Conservation (phyloP, 1,284 basidiomycete species). For the Ustilago xerochloae region DNA sequence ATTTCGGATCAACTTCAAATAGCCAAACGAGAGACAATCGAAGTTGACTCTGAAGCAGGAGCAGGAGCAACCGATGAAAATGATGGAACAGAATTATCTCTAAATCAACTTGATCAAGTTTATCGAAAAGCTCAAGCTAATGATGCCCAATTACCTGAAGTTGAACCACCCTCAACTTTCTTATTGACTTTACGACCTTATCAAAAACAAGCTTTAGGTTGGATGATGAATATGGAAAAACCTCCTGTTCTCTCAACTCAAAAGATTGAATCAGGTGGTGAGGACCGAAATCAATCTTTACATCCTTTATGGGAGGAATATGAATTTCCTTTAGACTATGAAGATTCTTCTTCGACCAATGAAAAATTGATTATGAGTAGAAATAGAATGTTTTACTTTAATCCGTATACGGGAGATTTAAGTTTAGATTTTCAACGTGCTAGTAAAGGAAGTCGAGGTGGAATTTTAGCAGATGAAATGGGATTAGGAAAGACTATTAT, state of each 20-base stretch:
- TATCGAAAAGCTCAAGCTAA: slow-evolving; percentile 77
- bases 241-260: slow-evolving; percentile 16
- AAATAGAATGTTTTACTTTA: slow-evolving; percentile 52
- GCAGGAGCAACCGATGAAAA: too few species aligned
- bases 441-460: slow-evolving; percentile 82
- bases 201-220: slow-evolving; percentile 94
- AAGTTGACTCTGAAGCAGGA: slow-evolving; percentile 27
- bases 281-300: slow-evolving; percentile 72
- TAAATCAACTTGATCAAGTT: slow-evolving; percentile 53
- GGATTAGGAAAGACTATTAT: slow-evolving; percentile 98
- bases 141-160: slow-evolving; percentile 80
- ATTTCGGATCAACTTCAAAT: slow-evolving; percentile 28
- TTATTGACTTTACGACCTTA: slow-evolving; percentile 81
- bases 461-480: slow-evolving; percentile 84
- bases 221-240: slow-evolving; percentile 88
- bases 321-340: slow-evolving; percentile 57
- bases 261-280: slow-evolving; percentile 6
- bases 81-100: slow-evolving; percentile 61
- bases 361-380: slow-evolving; percentile 43
- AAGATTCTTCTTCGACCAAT: slow-evolving; percentile 43
- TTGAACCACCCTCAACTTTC: slow-evolving; percentile 85
- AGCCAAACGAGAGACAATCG: slow-evolving; percentile 30
- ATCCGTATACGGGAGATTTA: slow-evolving; percentile 80
- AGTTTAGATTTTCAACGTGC: slow-evolving; percentile 86
- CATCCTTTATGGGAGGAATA: slow-evolving; percentile 96